Evolutionary conservation across 2,329 filamentous ascomycete genomes (phyloP), one percentile per base, ranked within the genome.

Genomic region (Cladobotryum protrusum): DNA sequence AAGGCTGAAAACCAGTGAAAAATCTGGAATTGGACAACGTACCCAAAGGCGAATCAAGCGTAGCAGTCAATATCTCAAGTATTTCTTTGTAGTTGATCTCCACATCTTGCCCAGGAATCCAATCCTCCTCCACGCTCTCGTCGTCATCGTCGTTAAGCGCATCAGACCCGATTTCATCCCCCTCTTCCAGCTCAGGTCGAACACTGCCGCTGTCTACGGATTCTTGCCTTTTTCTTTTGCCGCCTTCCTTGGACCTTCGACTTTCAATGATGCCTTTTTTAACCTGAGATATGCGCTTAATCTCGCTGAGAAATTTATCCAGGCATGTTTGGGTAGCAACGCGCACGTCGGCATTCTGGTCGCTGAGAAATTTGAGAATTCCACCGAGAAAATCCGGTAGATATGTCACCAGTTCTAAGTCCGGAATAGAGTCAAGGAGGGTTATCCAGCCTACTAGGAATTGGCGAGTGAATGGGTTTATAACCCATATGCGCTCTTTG

Each of bases 401-500:
- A 65, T 90, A 95, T 3, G 88, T 86, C 35, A 99, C 92, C 17
- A 99, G 81, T 67, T 99, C 95, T 39, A 99, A 75, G 63, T 99
- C 95, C 0, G 93, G 93, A 58, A 99, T 97, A 1, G 91, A 96
- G 66, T 99, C 93, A 17, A 99, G 77, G 14, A 99, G 71, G 4
- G 87, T 95, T 52, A 99, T 89, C 93, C 93, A 99, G 32, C 89
- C 90, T 2, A 99, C 93, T 13, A 99, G 77, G 61, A 99, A 99
- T 13, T 89, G 95, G 45, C 93, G 80, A 3, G 92, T 96, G 64
- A 95, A 97, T 0, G 95, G 91, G 61, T 95, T 96, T 53, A 95
- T 81, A 24, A 96, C 92, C 69, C 88, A 88, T 52, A 99, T 96
- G 45, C 93, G 83, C 64, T 99, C 92, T 67, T 95, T 89, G 17